Conservation (phyloP, 495 filamentous ascomycete species). For the Neurospora sp. region DNA sequence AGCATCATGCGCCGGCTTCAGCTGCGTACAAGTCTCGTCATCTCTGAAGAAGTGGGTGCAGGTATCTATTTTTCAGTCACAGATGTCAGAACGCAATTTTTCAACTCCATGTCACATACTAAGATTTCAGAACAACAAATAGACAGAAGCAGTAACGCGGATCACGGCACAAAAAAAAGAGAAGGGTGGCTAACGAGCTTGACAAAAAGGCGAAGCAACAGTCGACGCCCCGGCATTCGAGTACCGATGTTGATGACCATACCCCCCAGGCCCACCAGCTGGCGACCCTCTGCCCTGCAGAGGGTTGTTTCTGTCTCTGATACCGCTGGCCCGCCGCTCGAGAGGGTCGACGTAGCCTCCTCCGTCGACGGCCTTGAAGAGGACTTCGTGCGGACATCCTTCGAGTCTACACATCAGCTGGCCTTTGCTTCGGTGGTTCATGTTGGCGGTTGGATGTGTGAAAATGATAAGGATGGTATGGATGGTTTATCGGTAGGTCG, state of each 20-base stretch:
- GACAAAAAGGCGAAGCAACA: slow-evolving; percentile 14
- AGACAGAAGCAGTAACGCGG: not conserved
- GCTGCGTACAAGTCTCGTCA: slow-evolving; percentile 13
- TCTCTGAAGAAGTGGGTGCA: slow-evolving; percentile 12
- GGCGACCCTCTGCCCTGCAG: slow-evolving; percentile 1
- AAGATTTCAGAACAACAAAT: not conserved
- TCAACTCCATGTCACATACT: not conserved
- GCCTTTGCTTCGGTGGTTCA: not conserved
- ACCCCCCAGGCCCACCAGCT: slow-evolving; percentile 1
- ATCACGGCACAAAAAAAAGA: not conserved
- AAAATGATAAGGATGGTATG: not conserved
- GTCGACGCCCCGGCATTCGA: slow-evolving; percentile 4
- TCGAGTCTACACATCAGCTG: slow-evolving; percentile 10
- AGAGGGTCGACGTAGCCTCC: slow-evolving; percentile 6
- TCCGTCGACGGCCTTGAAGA: slow-evolving; percentile 13
- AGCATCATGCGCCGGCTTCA: slow-evolving; percentile 16
- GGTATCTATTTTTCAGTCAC: slow-evolving; percentile 8
- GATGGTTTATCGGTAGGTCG: not conserved
- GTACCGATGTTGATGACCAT: slow-evolving; percentile 6
- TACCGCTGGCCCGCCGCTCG: slow-evolving; percentile 4
- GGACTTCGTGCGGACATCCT: slow-evolving; percentile 14
- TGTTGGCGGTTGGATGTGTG: not conserved
- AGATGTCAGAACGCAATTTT: not conserved
- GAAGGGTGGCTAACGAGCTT: slow-evolving; percentile 9
- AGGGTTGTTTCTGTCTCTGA: not conserved